These are phyloP conservation scores for Vigna nakashimae DNA, from an alignment of 306 rosid species.

Conservation along the genomic window DNA sequence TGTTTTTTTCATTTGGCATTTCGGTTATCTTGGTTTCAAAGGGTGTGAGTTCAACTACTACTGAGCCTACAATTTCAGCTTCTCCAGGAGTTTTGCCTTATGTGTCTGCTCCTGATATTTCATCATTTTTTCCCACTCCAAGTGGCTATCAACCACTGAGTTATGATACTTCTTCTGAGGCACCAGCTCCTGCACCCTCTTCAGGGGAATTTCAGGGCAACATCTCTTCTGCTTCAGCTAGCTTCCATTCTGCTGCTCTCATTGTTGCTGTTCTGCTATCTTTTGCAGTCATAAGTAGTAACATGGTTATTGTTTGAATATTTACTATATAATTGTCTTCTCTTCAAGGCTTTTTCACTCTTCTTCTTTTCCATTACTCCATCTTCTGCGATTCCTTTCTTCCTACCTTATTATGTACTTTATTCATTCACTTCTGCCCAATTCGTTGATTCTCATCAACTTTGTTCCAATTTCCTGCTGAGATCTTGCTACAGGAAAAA, in stretches of 20 bases:
- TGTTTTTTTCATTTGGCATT: conserved; percentile 34
- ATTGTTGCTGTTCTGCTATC: conserved; percentile 42
- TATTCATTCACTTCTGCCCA: conserved; percentile 2
- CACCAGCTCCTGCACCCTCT: conserved; percentile 52
- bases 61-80: conserved; percentile 61
- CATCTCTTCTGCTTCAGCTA: conserved; percentile 52
- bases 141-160: conserved; percentile 41
- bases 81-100: conserved; percentile 66
- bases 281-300: conserved; percentile 38
- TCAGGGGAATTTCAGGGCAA: conserved; percentile 71
- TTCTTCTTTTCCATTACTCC: conserved; percentile 17
- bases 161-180: conserved; percentile 44
- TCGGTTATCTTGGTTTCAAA: conserved; percentile 43
- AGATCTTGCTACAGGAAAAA: neutral
- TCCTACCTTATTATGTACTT: conserved; percentile 19
- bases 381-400: conserved; percentile 22
- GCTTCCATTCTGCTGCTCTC: conserved; percentile 37
- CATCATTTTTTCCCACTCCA: conserved; percentile 72
- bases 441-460: neutral
- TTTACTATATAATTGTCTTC: neutral
- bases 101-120: conserved; percentile 58
- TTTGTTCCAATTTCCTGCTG: conserved; percentile 8
- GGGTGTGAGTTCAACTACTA: conserved; percentile 43
- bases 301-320: conserved; percentile 32
- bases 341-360: too few species aligned